Evolutionary conservation across 306 rosid species (phyloP).

Genomic region (Trifolium pratense): DNA sequence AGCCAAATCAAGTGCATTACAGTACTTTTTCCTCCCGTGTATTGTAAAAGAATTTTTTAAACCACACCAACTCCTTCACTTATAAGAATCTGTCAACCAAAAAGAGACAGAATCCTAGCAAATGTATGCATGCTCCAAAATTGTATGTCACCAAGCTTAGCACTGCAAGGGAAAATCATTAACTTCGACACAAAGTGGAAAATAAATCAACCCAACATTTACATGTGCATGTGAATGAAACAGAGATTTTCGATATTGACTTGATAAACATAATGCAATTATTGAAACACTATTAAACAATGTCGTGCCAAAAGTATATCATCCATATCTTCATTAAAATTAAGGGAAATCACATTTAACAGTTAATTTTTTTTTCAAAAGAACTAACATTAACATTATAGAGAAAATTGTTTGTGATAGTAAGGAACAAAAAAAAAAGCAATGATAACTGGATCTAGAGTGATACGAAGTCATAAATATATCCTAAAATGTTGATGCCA

Average conservation of each 20-base stretch:
- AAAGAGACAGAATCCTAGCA: constrained; percentile 58
- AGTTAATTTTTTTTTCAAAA: constrained; percentile 27
- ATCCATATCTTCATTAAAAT: constrained; percentile 24
- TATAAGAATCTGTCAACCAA: constrained; percentile 53
- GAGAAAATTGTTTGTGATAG: no score
- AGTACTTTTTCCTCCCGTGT: constrained; percentile 44
- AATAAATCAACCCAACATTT: background rate
- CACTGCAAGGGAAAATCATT: constrained; percentile 60
- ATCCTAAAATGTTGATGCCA: background rate
- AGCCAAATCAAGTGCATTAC: constrained; percentile 49
- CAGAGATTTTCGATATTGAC: constrained; percentile 2
- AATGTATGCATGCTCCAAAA: constrained; percentile 64
- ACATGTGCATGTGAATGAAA: constrained; percentile 30
- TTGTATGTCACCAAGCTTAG: constrained; percentile 48
- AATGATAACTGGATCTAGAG: constrained; percentile 2
- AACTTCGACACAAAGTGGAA: constrained; percentile 38
- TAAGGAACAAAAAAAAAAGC: background rate
- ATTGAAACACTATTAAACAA: constrained; percentile 16
- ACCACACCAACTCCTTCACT: constrained; percentile 49
- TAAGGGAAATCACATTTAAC: background rate
- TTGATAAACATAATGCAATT: constrained; percentile 13
- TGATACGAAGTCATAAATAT: constrained; percentile 3
- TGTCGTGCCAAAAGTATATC: constrained; percentile 24
- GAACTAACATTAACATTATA: constrained; percentile 4
- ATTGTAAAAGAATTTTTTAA: constrained; percentile 42